Conservation (phyloP, 805 yeast species). For the Candida sonorensis region DNA sequence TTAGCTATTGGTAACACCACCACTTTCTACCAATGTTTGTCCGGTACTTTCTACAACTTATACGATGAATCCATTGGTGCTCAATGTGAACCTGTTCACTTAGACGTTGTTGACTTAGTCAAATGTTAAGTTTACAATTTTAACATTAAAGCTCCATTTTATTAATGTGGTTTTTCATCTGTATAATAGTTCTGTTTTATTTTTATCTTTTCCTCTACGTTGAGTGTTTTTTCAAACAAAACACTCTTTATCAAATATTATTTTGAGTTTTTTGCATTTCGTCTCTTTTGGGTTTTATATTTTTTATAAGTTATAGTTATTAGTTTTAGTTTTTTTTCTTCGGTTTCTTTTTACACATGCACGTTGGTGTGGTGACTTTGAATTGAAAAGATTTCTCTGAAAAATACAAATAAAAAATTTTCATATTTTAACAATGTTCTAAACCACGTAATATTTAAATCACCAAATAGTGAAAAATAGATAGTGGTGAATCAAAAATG, state of each 20-base stretch:
- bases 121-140: conserved; percentile 25
- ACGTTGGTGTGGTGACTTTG: too few species aligned
- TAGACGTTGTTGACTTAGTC: conserved; percentile 39
- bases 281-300: conserved; percentile 8
- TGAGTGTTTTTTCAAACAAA: too few species aligned
- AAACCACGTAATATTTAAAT: too few species aligned
- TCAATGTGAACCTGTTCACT: conserved; percentile 41
- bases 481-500: too few species aligned
- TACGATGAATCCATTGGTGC: conserved; percentile 42
- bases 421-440: too few species aligned
- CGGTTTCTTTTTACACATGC: too few species aligned
- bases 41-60: conserved; percentile 55
- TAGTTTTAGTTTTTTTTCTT: not conserved
- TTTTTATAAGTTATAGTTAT: too few species aligned
- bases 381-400: too few species aligned
- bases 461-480: too few species aligned
- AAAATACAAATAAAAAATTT: too few species aligned
- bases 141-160: too few species aligned
- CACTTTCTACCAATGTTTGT: conserved; percentile 46
- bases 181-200: conserved; percentile 6
- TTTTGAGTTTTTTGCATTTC: conserved; percentile 8
- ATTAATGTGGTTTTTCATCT: too few species aligned
- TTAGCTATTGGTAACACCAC: conserved; percentile 46
- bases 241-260: conserved; percentile 7
- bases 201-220: conserved; percentile 1